phyloP scores from a whole-genome alignment of 2,329 filamentous ascomycete genomes.

The Aspergillus nomiae region DNA sequence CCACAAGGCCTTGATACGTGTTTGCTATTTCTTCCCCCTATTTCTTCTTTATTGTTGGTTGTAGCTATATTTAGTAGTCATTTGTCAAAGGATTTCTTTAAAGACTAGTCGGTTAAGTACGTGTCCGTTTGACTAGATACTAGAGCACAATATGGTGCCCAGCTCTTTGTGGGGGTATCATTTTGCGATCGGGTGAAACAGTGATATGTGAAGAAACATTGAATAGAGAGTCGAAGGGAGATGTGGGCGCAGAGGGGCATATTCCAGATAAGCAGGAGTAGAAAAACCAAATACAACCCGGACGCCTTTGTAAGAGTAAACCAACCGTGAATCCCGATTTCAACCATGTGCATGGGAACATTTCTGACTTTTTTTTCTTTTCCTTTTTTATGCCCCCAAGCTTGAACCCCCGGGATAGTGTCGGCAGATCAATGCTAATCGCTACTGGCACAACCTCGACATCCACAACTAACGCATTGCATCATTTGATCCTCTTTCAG shows the following conservation, averaged over 20 bases:
- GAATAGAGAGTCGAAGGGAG: neutral
- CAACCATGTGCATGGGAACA: neutral
- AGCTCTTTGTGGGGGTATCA: neutral
- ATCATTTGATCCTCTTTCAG: conserved; percentile 88
- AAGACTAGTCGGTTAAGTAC: neutral
- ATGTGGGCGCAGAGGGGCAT: neutral
- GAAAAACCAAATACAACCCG: neutral
- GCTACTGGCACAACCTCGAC: conserved; percentile 82
- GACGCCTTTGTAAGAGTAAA: neutral
- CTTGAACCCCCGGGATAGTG: neutral
- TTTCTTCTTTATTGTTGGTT: neutral
- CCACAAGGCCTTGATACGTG: conserved; percentile 16
- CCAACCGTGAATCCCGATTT: neutral
- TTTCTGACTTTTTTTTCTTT: neutral
- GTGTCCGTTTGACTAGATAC: neutral
- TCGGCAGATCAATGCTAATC: conserved; percentile 55
- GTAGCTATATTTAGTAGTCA: neutral
- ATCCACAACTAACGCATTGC: conserved; percentile 94
- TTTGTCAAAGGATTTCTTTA: neutral
- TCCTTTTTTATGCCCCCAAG: neutral
- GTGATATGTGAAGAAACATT: neutral
- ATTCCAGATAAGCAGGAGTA: neutral
- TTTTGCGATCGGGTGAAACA: neutral
- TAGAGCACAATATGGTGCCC: neutral
- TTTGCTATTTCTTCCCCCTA: conserved; percentile 14